Conservation (phyloP, 1,284 basidiomycete species). For the Wallemia ichthyophaga region DNA sequence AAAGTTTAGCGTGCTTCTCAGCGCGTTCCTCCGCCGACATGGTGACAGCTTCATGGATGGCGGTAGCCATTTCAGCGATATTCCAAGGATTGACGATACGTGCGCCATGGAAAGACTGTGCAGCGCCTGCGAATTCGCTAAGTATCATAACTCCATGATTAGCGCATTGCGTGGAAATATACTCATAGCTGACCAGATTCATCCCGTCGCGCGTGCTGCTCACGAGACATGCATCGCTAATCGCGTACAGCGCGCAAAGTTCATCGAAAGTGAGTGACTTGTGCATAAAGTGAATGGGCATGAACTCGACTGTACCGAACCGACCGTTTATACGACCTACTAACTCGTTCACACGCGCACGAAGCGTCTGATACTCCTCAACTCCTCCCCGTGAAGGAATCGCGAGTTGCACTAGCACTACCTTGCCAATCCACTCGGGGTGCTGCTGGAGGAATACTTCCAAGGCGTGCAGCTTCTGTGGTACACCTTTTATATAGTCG, state of each 20-base stretch:
- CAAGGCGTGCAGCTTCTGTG: constrained; percentile 85
- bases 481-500: constrained; percentile 98
- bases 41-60: constrained; percentile 75
- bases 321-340: constrained; percentile 94
- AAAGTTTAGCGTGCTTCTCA: constrained; percentile 79
- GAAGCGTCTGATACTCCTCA: constrained; percentile 93
- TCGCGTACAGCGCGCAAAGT: constrained; percentile 78
- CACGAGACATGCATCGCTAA: constrained; percentile 86
- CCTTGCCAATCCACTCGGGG: constrained; percentile 97
- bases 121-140: constrained; percentile 92
- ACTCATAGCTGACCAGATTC: constrained; percentile 99
- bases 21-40: constrained; percentile 50
- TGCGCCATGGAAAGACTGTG: constrained; percentile 74
- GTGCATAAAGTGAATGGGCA: constrained; percentile 70
- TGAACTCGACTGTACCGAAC: constrained; percentile 92
- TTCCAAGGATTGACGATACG: constrained; percentile 74
- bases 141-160: constrained; percentile 88
- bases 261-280: constrained; percentile 72
- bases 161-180: constrained; percentile 78
- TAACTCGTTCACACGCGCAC: constrained; percentile 84
- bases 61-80: constrained; percentile 49
- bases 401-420: constrained; percentile 61
- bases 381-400: constrained; percentile 94
- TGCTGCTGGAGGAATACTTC: constrained; percentile 90
- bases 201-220: constrained; percentile 89